A percentile compares a stretch with the other conserved stretches of the same genome.
phyloP scores from a whole-genome alignment of 352 stramenopile species.

The Stramenopiles sp. region DNA sequence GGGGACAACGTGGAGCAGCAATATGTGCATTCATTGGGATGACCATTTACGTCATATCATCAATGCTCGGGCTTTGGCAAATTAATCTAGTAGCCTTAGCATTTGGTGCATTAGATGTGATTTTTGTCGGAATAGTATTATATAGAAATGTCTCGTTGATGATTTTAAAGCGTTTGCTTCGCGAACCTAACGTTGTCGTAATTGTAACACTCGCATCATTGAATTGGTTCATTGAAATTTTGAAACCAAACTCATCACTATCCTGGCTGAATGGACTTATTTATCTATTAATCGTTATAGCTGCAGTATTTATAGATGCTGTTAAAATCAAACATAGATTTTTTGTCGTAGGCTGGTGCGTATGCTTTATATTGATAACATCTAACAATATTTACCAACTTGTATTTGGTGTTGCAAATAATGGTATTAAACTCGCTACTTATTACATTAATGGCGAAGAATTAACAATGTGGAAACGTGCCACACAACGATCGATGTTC shows the following conservation, averaged over 20 bases:
- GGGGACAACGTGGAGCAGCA: not conserved
- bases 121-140: not conserved
- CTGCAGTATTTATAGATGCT: not conserved
- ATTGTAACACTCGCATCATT: not conserved
- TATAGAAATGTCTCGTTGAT: not conserved
- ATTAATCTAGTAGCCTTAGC: not conserved
- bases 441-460: not conserved
- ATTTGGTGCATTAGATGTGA: not conserved
- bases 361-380: not conserved
- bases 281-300: not conserved
- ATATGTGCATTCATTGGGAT: not conserved
- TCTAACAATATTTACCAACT: not conserved
- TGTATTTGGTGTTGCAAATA: not conserved
- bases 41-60: too few species aligned
- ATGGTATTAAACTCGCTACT: not conserved
- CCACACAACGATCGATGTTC: not conserved
- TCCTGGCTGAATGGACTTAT: not conserved
- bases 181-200: not conserved
- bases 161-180: not conserved
- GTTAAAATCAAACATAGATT: not conserved
- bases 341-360: not conserved
- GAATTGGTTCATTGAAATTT: not conserved
- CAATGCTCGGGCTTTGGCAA: too few species aligned
- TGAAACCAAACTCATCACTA: not conserved
- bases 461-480: not conserved